Evolutionary conservation across 805 yeast genomes (phyloP).

Genomic region (Yarrowia divulgata): DNA sequence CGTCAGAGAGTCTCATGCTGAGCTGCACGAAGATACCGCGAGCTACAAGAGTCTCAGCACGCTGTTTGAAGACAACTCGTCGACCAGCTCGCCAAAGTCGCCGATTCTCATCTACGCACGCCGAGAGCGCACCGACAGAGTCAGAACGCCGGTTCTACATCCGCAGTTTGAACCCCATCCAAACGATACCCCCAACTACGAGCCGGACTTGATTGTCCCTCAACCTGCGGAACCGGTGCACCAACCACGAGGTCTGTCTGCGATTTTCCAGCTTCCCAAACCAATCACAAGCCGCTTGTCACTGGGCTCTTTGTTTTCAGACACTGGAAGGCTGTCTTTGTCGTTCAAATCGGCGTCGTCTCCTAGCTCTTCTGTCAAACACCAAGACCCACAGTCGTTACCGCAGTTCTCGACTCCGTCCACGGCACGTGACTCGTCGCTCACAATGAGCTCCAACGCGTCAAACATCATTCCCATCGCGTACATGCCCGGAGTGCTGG

Average conservation of each 20-base stretch:
- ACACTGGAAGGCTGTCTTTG: slow-evolving; percentile 7
- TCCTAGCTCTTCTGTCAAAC: slow-evolving; percentile 2
- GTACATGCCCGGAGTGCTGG: slow-evolving; percentile 84
- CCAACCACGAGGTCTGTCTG: slow-evolving; percentile 5
- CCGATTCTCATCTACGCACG: slow-evolving; percentile 14
- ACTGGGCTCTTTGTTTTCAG: slow-evolving; percentile 10
- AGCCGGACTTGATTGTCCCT: neutral
- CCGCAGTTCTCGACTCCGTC: neutral
- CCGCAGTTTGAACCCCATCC: neutral
- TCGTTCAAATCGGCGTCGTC: slow-evolving; percentile 16
- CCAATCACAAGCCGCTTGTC: neutral
- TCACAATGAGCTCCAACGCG: slow-evolving; percentile 61
- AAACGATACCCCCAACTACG: neutral
- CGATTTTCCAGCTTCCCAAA: slow-evolving; percentile 13
- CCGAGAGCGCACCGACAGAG: neutral
- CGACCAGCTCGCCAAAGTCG: slow-evolving; percentile 1
- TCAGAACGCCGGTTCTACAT: neutral
- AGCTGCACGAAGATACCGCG: neutral
- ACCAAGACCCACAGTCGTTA: neutral
- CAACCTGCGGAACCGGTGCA: neutral
- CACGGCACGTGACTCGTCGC: slow-evolving; percentile 16
- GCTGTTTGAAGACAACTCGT: slow-evolving; percentile 19
- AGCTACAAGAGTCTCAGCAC: slow-evolving; percentile 13
- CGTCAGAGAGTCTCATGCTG: neutral
- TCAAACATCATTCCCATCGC: slow-evolving; percentile 91